Base-by-base conservation (phyloP, 805 yeast genomes). In the Danielozyma ontarioensis region DNA sequence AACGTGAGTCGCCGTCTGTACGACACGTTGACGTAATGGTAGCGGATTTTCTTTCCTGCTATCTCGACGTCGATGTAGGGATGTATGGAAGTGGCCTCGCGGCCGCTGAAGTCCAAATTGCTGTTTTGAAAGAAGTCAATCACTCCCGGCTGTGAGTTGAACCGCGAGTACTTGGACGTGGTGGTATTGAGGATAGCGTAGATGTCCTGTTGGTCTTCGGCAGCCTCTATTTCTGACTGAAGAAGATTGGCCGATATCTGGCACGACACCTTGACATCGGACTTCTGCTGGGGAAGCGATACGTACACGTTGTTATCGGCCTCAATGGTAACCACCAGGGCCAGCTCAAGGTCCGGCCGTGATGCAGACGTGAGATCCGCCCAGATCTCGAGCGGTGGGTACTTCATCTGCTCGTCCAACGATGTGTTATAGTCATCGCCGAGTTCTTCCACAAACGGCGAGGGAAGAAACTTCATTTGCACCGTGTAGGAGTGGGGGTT, bases 331-430 rank as follows among this genome's bases (percentile, higher is more conserved):
- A 71, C 64, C 2, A 70, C 49, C 24, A 62, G 62, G 34, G 74
- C 42, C 10, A 66, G 51, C 17, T 59, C 68, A 22, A 64, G 39
- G 23, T 59, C 69, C 1, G 66, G 67, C 25, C 40, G 49, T 10
- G 57, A 57, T 12, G 59, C 57, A 13, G 57, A 59, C 34, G 52
- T 59, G 30, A 72, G 50, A 30, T 66, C 72, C 23, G 70, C 54
- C 78, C 80, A 76, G 29, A 78, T 56, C 44, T 77, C 83, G 5
- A 78, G 52, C 1, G 80, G 77, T 3, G 83, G 80, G 29, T 61
- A 63, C 26, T 57, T 46, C 31, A 55, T 46, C 34, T 55, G 50
- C 5, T 47, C 44, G 4, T 43, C 42, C 8, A 38, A 27, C 3
- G 8, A 29, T 13, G 13, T 32, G 12, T 33, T 28, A 5, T 30